phyloP scores from a whole-genome alignment of 2,329 filamentous ascomycete genomes.

The Escovopsis sp. region DNA sequence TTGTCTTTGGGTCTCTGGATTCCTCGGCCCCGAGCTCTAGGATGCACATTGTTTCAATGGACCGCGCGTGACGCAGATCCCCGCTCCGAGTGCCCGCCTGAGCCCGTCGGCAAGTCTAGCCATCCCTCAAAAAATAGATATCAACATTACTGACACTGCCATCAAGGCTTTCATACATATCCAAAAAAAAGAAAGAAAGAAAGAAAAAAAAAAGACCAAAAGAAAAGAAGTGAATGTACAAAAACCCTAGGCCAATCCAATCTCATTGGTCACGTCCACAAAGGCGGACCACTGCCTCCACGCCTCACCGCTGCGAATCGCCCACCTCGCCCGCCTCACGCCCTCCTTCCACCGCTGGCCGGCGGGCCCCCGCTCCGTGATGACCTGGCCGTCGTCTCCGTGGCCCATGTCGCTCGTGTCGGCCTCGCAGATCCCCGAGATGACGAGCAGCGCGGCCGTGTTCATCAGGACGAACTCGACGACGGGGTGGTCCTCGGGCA shows the following conservation, averaged over 20 bases:
- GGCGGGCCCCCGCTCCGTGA: conserved; percentile 70
- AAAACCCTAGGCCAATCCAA: conserved; percentile 15
- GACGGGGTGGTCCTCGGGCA: conserved; percentile 66
- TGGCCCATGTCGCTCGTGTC: conserved; percentile 66
- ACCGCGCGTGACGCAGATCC: too few species aligned
- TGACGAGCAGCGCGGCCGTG: conserved; percentile 73
- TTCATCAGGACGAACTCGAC: conserved; percentile 92
- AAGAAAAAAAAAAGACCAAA: too few species aligned
- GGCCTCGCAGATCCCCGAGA: conserved; percentile 73
- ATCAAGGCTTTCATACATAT: too few species aligned
- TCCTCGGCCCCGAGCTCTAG: too few species aligned
- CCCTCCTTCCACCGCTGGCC: conserved; percentile 92
- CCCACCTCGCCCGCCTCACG: conserved; percentile 73
- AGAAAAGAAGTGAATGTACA: too few species aligned
- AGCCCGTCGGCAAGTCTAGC: too few species aligned
- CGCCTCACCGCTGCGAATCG: conserved; percentile 74
- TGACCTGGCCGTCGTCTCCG: conserved; percentile 67
- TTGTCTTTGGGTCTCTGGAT: too few species aligned
- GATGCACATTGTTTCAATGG: too few species aligned
- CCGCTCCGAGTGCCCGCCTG: too few species aligned
- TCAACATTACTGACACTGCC: too few species aligned
- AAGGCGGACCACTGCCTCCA: conserved; percentile 71
- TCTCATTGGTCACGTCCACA: conserved; percentile 62
- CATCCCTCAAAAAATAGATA: too few species aligned
- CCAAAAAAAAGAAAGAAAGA: too few species aligned